Evolutionary conservation across 176 grass and related monocot species (phyloP), one percentile per base, ranked within the genome.

Genomic region (Urochloa ruziziensis): DNA sequence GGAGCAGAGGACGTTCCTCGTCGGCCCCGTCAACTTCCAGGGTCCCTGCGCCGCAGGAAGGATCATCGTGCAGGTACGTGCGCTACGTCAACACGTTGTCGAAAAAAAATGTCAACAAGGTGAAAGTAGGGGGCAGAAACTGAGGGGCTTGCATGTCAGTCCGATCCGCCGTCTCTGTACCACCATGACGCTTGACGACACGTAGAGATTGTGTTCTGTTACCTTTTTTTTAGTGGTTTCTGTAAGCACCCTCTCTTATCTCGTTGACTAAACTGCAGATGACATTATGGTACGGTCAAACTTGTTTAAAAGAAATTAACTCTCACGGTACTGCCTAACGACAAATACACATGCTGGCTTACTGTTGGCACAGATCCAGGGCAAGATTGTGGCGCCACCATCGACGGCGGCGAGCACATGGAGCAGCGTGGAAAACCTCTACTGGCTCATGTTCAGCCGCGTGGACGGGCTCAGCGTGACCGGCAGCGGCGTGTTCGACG

Each of bases 401-500:
- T 44, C 67, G 67, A 17, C 39, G 67, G 67, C n/a, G 61, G 53
- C 35, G 69, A 36, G 25, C 18, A 53, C 57, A 34, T 93, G 91
- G 91, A 29, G 5, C 30, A 44, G 12, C 0, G 23, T 24, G 14
- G 34, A 7, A 10, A 14, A 10, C 7, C 4, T 21, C 2, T 57
- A 64, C 12, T 93, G 91, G 91, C 53, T 93, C n/a, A 73, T 36
- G 48, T 93, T 93, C 79, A 0, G 74, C 4, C 4, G 13, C 65
- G 83, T 93, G 33, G 28, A 90, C 46, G 25, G 70, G 58, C 70
- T 93, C 37, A 83, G 54, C 52, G 85, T 93, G 21, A 87, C 91
- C 56, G 86, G 79, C 72, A 23, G 35, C 1, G 86, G 86, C 32
- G 10, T 77, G 63, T n/a, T 87, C 62, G 42, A 87, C 63, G 86